Conservation (phyloP, 1,139 yeast species). For the Saccharomyces hybrid region DNA sequence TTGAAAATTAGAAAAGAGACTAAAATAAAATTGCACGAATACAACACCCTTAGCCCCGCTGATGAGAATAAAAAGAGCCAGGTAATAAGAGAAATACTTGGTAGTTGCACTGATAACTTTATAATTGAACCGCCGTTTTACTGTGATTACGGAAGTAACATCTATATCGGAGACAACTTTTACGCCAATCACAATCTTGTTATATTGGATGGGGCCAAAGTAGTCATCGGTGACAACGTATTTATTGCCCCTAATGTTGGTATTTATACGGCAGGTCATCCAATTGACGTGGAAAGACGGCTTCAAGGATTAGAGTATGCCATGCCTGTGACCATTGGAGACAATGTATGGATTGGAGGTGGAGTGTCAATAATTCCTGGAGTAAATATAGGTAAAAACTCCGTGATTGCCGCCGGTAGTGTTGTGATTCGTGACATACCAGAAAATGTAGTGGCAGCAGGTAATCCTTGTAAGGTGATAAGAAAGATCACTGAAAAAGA, state of each 20-base stretch:
- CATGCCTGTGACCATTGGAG: constrained; percentile 48
- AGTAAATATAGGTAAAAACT: constrained; percentile 54
- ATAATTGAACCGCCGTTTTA: constrained; percentile 43
- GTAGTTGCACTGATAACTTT: constrained; percentile 1
- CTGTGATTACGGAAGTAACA: constrained; percentile 54
- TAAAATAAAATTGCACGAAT: neutral
- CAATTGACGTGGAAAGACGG: constrained; percentile 45
- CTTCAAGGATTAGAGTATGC: constrained; percentile 44
- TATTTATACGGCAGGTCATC: constrained; percentile 57
- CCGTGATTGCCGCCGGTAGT: constrained; percentile 62
- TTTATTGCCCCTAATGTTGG: constrained; percentile 59
- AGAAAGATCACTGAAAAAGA: constrained; percentile 10
- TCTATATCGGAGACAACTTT: constrained; percentile 42
- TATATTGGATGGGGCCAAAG: constrained; percentile 52
- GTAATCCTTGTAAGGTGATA: constrained; percentile 51
- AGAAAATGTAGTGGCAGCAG: constrained; percentile 46
- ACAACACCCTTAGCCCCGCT: neutral
- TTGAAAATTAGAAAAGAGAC: neutral
- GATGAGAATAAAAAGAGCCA: neutral
- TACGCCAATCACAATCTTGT: constrained; percentile 51
- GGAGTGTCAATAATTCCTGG: constrained; percentile 52
- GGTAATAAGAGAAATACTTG: neutral
- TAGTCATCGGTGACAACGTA: constrained; percentile 52
- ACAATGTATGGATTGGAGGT: constrained; percentile 62
- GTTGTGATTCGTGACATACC: constrained; percentile 54